These are phyloP conservation scores for Porpolomopsis calyptriformis DNA, from an alignment of 768 basidiomycete genomes.

Conservation along the genomic window DNA sequence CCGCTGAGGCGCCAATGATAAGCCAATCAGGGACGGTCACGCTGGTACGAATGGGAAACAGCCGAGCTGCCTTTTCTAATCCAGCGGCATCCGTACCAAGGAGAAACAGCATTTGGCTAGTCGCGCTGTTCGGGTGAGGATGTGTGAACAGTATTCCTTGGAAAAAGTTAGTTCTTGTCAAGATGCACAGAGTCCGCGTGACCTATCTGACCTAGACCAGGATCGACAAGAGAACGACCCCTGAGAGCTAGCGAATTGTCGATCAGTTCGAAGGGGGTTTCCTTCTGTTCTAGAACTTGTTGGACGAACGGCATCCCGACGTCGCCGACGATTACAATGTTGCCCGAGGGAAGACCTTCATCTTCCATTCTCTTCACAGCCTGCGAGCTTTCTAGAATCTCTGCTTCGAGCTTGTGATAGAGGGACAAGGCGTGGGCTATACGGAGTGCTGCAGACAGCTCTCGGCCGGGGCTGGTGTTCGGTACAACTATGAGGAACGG, in stretches of 20 bases:
- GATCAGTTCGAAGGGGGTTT: constrained; percentile 24
- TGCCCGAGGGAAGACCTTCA: constrained; percentile 27
- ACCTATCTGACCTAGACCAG: constrained; percentile 20
- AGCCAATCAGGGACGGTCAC: constrained; percentile 72
- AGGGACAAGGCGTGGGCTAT: constrained; percentile 56
- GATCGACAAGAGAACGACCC: constrained; percentile 17
- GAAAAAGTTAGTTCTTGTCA: constrained; percentile 12
- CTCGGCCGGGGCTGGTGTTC: constrained; percentile 19
- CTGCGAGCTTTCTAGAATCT: constrained; percentile 40
- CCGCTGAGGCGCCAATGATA: constrained; percentile 42
- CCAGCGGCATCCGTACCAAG: constrained; percentile 44
- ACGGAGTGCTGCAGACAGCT: constrained; percentile 47
- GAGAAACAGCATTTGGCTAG: constrained; percentile 40
- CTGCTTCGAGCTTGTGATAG: constrained; percentile 61
- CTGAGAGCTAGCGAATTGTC: constrained; percentile 19
- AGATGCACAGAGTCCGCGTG: constrained; percentile 11
- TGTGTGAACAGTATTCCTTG: constrained; percentile 54
- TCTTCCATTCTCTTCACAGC: constrained; percentile 17
- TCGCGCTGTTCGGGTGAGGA: constrained; percentile 41
- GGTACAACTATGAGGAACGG: constrained; percentile 51
- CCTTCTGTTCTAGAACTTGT: constrained; percentile 20
- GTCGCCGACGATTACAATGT: constrained; percentile 50
- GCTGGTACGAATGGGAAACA: constrained; percentile 84
- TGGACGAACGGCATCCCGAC: constrained; percentile 24
- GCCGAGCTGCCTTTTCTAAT: constrained; percentile 54